Conservation (phyloP, 2,329 filamentous ascomycete species). For the Blumeriella jaapii region DNA sequence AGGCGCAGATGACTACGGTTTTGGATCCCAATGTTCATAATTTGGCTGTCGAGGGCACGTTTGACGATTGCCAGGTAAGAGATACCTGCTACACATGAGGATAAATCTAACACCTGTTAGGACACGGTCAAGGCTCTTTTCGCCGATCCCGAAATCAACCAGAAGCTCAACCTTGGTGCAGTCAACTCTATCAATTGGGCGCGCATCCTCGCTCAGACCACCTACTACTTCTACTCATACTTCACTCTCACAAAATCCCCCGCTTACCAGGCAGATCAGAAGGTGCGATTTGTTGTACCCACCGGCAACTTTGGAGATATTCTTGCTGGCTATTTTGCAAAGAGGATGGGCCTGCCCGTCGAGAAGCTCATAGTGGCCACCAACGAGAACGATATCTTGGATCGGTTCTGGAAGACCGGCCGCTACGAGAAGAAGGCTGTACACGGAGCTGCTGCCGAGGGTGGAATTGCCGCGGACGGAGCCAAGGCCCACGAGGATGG, state of each 20-base stretch:
- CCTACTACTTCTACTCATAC: constrained; percentile 95
- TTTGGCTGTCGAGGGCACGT: constrained; percentile 77
- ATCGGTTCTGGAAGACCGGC: constrained; percentile 88
- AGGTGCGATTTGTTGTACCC: constrained; percentile 77
- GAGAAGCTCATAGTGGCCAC: constrained; percentile 88
- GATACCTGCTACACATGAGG: constrained; percentile 1
- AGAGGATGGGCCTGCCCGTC: constrained; percentile 75
- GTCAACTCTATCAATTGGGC: constrained; percentile 98
- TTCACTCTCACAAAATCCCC: constrained; percentile 60
- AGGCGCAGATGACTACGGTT: constrained; percentile 94
- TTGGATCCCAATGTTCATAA: constrained; percentile 89
- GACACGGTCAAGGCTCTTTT: constrained; percentile 94
- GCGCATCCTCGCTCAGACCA: constrained; percentile 89
- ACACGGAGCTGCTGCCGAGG: constrained; percentile 42
- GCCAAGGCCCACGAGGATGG: constrained; percentile 54
- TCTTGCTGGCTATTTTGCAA: constrained; percentile 84
- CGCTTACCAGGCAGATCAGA: constrained; percentile 51
- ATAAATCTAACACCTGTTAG: constrained; percentile 28
- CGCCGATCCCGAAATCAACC: constrained; percentile 73
- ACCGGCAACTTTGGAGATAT: constrained; percentile 97
- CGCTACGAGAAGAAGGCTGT: constrained; percentile 76
- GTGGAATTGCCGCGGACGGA: constrained; percentile 42
- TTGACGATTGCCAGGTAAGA: constrained; percentile 85
- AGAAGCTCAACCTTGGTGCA: constrained; percentile 71
- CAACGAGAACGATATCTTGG: constrained; percentile 94